Evolutionary conservation across 371 early-diverging fungal genomes (phyloP), one percentile per base, ranked within the genome.

Genomic region (Smittium culicis): DNA sequence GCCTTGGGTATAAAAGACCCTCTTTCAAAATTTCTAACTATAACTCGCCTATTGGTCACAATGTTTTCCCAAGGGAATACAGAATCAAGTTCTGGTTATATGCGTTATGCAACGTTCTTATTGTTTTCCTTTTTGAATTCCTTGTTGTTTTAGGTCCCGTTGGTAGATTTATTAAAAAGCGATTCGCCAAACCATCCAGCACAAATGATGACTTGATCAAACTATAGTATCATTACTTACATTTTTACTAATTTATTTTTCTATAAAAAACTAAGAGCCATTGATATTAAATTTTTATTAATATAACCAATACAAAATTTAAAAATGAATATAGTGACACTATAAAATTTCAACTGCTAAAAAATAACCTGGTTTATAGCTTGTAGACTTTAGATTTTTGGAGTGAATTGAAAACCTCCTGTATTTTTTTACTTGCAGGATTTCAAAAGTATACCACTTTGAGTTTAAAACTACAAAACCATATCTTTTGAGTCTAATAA

Each of bases 1-100:
- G 73, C 29, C 66, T 79, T 14, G 86, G 88, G 29, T 83, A 81
- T 70, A 80, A 79, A 24, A 61, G 56, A 28, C 82, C 82, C 45
- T 67, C 69, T 20, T 83, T 81, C 71, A 33, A 70, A n/a, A 86
- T 87, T 57, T 77, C 74, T 64, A 72, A 71, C 20, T 89, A 85
- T 72, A 83, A 86, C 71, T 76, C 78, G 32, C 76, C 77, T 25
- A 45, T 75, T 20, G 87, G 87, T 29, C 85, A 87, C 75, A 88
- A 88, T 67, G 80, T 87, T 1, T 71, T 88, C 45, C 88, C 88
- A 24, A 62, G 61, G 27, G 57, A 62, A 57, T 86, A 85, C 76
- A 62, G 90, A 28, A 82, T 80, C 79, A 70, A 75, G 35, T 74
- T 90, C 35, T 84, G 83, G 82, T 80, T 70, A 0, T 77, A 74